Evolutionary conservation across 768 basidiomycete species (phyloP).

Genomic region (Stropharia rugosoannulata): DNA sequence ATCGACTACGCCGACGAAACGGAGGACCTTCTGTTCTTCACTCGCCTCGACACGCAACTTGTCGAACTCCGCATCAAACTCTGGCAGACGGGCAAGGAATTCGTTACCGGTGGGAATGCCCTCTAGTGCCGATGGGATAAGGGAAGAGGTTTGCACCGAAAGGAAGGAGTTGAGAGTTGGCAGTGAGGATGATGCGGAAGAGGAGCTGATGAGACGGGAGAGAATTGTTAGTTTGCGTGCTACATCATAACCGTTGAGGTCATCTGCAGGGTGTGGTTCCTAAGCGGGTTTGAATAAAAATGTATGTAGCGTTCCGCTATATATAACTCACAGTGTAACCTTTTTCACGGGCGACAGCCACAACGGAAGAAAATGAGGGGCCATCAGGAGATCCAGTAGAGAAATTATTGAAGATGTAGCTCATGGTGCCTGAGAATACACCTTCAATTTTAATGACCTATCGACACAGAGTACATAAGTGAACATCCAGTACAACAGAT

Average conservation of each 20-base stretch:
- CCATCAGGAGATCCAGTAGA: slow-evolving; percentile 68
- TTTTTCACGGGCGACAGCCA: slow-evolving; percentile 82
- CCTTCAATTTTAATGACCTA: slow-evolving; percentile 92
- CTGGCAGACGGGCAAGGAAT: slow-evolving; percentile 77
- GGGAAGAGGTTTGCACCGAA: slow-evolving; percentile 79
- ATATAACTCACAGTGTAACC: slow-evolving; percentile 80
- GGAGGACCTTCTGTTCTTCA: slow-evolving; percentile 77
- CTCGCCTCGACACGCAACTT: slow-evolving; percentile 76
- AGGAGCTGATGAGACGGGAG: slow-evolving; percentile 67
- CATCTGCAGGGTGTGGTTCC: slow-evolving; percentile 98
- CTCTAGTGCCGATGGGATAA: slow-evolving; percentile 78
- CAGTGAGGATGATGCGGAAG: slow-evolving; percentile 32
- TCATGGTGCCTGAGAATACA: slow-evolving; percentile 96
- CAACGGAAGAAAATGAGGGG: slow-evolving; percentile 85
- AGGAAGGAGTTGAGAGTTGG: slow-evolving; percentile 74
- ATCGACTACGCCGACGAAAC: slow-evolving; percentile 96
- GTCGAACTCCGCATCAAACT: slow-evolving; percentile 80
- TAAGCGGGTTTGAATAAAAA: slow-evolving; percentile 25
- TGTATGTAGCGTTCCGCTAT: neutral
- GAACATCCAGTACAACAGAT: neutral
- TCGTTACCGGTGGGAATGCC: slow-evolving; percentile 72
- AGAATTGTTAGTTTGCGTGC: slow-evolving; percentile 97
- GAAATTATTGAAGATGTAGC: slow-evolving; percentile 98
- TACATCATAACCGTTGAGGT: slow-evolving; percentile 95
- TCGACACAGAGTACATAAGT: neutral